Evolutionary conservation across 2,329 filamentous ascomycete species (phyloP).

Genomic region (Arthrobotrys pseudoclavata): DNA sequence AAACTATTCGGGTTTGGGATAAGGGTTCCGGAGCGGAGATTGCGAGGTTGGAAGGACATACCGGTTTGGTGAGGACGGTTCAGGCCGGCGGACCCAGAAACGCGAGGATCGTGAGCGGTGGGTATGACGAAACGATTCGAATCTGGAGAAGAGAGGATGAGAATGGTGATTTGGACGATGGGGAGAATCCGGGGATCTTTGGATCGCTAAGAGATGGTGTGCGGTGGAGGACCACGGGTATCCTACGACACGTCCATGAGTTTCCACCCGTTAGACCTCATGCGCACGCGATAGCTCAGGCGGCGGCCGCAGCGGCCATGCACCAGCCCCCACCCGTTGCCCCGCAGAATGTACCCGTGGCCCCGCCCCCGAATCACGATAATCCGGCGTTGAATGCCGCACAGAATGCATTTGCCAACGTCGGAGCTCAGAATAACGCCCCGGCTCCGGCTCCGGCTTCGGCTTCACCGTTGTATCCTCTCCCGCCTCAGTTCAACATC

Average conservation of each 20-base stretch:
- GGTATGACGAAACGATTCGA: constrained; percentile 94
- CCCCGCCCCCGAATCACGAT: constrained; percentile 28
- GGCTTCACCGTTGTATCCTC: constrained; percentile 15
- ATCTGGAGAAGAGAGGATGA: constrained; percentile 91
- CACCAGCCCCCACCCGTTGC: constrained; percentile 65
- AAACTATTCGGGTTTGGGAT: constrained; percentile 96
- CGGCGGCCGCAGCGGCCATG: constrained; percentile 49
- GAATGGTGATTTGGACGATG: constrained; percentile 81
- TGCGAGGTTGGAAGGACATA: constrained; percentile 85
- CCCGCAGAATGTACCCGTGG: constrained; percentile 19
- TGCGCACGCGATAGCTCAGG: constrained; percentile 34
- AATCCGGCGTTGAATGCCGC: constrained; percentile 51
- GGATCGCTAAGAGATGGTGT: constrained; percentile 72
- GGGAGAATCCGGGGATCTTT: constrained; percentile 81
- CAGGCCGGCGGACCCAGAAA: constrained; percentile 82
- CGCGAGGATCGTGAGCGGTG: constrained; percentile 95
- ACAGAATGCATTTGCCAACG: constrained; percentile 49
- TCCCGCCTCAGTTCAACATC: constrained; percentile 49
- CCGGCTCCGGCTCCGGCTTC: constrained; percentile 20
- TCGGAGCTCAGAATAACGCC: constrained; percentile 29
- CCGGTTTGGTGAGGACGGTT: constrained; percentile 88
- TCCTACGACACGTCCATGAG: constrained; percentile 63
- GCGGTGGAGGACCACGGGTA: constrained; percentile 64
- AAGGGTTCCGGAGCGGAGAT: constrained; percentile 87
- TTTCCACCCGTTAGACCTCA: constrained; percentile 28